Evolutionary conservation across 805 yeast species (phyloP).

Genomic region (Kodamaea neixiangensis): DNA sequence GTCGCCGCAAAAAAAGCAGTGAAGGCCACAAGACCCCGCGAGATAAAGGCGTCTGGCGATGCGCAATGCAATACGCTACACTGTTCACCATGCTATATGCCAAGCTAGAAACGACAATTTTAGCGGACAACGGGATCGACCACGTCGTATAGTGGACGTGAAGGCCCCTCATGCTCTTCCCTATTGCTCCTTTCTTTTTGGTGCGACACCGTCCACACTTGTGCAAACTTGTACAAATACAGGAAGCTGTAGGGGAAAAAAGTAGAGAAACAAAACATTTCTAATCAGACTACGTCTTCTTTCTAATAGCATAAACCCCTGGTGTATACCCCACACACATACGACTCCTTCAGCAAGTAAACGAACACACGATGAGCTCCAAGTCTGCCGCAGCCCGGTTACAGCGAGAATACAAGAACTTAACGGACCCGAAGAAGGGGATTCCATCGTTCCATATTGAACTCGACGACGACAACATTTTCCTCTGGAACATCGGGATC

Average conservation of each 20-base stretch:
- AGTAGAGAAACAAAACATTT: slow-evolving; percentile 11
- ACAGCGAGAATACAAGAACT: slow-evolving; percentile 90
- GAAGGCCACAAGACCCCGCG: neutral
- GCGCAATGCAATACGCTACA: too few relatives aligned
- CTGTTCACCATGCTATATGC: too few relatives aligned
- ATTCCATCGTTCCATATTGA: slow-evolving; percentile 64
- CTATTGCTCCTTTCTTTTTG: slow-evolving; percentile 4
- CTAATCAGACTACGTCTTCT: slow-evolving; percentile 5
- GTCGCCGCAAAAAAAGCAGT: neutral
- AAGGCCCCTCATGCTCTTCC: neutral
- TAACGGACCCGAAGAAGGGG: slow-evolving; percentile 87
- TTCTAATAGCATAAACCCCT: neutral
- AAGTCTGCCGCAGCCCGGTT: slow-evolving; percentile 78
- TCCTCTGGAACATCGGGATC: slow-evolving; percentile 81
- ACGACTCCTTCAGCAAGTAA: too few relatives aligned
- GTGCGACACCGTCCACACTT: neutral
- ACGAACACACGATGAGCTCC: slow-evolving; percentile 43
- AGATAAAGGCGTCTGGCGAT: neutral
- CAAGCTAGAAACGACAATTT: too few relatives aligned
- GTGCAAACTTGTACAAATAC: neutral
- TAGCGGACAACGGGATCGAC: too few relatives aligned
- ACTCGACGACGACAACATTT: slow-evolving; percentile 57
- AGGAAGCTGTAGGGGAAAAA: slow-evolving; percentile 5
- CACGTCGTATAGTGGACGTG: neutral
- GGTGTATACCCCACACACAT: neutral